A percentile compares a stretch with the other conserved stretches of the same genome.
Conservation (phyloP, 345 rosid species). For the Gossypium turneri region DNA sequence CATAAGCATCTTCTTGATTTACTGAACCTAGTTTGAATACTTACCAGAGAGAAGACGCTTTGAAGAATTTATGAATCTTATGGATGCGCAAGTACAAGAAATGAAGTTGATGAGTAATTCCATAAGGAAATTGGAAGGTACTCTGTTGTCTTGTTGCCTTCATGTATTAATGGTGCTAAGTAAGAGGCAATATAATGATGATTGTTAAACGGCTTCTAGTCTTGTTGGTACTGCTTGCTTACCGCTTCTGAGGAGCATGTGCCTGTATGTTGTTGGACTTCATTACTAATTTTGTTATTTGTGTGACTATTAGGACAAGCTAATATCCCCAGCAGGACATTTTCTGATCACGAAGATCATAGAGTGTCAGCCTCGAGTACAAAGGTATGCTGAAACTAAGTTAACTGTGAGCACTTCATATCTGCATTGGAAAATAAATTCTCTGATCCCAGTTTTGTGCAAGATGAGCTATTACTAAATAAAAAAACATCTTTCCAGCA, state of each 20-base stretch:
- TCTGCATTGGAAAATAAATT: conserved; percentile 15
- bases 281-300: conserved; percentile 9
- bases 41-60: conserved; percentile 64
- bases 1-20: neutral
- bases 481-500: conserved; percentile 36
- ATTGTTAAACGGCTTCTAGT: neutral
- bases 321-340: conserved; percentile 30
- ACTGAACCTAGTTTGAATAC: conserved; percentile 20
- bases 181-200: neutral
- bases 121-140: conserved; percentile 72
- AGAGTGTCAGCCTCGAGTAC: conserved; percentile 29
- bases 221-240: neutral
- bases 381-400: conserved; percentile 46
- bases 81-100: conserved; percentile 76
- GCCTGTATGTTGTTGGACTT: neutral
- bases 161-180: neutral
- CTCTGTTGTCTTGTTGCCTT: neutral
- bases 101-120: conserved; percentile 72
- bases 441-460: conserved; percentile 10
- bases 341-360: conserved; percentile 48
- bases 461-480: conserved; percentile 7
- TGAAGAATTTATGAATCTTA: conserved; percentile 51
- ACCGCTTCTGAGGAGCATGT: neutral
- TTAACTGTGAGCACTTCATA: conserved; percentile 8
- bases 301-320: conserved; percentile 45